phyloP scores from a whole-genome alignment of 345 rosid genomes.

The Salix exigua region DNA sequence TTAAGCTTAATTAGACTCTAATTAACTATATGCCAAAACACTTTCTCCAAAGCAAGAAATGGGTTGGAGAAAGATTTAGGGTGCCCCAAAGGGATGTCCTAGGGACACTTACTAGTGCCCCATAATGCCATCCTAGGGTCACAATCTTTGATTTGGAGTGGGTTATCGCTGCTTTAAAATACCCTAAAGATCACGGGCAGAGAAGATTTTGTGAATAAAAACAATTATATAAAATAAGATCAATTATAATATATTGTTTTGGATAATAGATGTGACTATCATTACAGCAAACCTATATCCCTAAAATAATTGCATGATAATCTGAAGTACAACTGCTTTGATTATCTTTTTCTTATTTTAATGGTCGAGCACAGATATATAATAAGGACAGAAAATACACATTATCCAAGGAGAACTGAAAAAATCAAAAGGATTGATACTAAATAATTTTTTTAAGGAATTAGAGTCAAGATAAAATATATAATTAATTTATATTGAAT shows the following conservation, averaged over 20 bases:
- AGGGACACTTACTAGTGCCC: conserved; percentile 1
- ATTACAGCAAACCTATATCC: no score
- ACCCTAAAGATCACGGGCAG: neutral
- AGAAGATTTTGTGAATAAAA: neutral
- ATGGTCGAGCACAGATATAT: no score
- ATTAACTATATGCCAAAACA: neutral
- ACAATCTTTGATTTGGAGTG: neutral
- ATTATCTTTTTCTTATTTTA: no score
- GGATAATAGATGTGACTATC: no score
- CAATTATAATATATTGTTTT: no score
- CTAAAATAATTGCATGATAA: no score
- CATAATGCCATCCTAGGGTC: neutral
- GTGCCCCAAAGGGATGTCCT: neutral
- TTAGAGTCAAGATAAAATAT: no score
- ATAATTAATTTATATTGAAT: no score
- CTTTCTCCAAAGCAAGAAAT: neutral
- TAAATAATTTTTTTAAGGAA: fast-evolving
- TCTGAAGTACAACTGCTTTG: neutral
- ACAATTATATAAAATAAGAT: no score
- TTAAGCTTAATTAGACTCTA: neutral
- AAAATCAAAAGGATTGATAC: no score
- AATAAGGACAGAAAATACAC: no score
- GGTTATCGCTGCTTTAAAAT: neutral
- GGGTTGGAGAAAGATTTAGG: neutral
- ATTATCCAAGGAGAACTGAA: no score